Conservation (phyloP, 441 rosid species). For the Iberis amara region DNA sequence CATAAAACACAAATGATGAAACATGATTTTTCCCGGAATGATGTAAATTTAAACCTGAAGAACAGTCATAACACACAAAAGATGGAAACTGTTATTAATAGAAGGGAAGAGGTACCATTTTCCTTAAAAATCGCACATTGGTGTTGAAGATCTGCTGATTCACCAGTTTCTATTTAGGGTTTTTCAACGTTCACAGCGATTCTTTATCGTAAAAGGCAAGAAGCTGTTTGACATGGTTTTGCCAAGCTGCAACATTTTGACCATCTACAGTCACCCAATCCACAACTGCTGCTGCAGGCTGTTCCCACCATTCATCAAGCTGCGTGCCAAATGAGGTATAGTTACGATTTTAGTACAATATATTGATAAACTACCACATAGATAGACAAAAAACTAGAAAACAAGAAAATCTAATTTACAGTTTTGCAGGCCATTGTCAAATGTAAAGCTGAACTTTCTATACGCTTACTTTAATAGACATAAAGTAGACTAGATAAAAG, state of each 20-base stretch:
- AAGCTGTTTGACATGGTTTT: constrained; percentile 83
- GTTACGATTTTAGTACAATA: not conserved
- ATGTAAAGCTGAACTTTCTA: not conserved
- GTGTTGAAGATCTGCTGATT: constrained; percentile 7
- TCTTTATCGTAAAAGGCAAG: constrained; percentile 78
- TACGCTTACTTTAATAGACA: too few species aligned
- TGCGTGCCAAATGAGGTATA: constrained; percentile 29
- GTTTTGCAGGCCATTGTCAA: not conserved
- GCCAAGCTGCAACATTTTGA: constrained; percentile 79
- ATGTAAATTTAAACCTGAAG: not conserved
- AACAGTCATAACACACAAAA: not conserved
- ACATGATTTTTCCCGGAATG: not conserved
- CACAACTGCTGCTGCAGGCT: constrained; percentile 81
- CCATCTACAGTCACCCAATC: constrained; percentile 89
- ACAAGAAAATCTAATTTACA: not conserved
- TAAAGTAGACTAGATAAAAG: not conserved
- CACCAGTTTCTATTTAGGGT: not conserved
- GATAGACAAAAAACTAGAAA: too few species aligned
- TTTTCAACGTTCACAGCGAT: constrained; percentile 29
- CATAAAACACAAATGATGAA: constrained; percentile 1
- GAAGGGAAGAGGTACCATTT: constrained; percentile 7
- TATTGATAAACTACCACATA: not conserved
- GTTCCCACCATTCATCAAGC: constrained; percentile 98
- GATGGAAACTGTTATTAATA: not conserved
- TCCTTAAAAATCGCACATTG: constrained; percentile 10